Percentiles rank a stretch among this genome's conserved stretches.
These are phyloP conservation scores for Leccinum incarnatum DNA, from an alignment of 768 basidiomycete genomes.

Conservation along the genomic window DNA sequence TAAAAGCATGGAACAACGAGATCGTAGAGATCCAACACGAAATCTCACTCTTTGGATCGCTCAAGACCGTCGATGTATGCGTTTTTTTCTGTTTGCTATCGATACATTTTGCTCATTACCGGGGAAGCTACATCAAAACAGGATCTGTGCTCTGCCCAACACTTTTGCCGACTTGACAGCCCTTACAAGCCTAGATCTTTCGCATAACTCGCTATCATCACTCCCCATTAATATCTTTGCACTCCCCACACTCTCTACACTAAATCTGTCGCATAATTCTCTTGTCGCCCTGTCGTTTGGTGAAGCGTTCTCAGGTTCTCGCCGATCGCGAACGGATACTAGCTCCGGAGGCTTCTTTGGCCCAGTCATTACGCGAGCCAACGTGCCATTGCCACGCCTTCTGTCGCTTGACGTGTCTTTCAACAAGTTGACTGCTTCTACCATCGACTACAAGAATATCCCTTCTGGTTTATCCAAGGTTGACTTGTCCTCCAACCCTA, in stretches of 20 bases:
- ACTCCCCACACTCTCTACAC: conserved; percentile 59
- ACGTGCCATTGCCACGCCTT: conserved; percentile 63
- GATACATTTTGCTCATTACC: not conserved
- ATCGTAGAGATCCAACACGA: conserved; percentile 79
- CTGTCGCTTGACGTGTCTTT: conserved; percentile 60
- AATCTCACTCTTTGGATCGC: conserved; percentile 78
- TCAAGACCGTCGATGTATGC: conserved; percentile 78
- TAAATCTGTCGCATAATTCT: conserved; percentile 73
- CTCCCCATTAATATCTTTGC: conserved; percentile 66
- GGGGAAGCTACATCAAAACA: conserved; percentile 72
- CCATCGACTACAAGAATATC: conserved; percentile 51
- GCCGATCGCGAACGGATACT: conserved; percentile 23
- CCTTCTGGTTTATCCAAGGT: conserved; percentile 57
- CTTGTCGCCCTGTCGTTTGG: conserved; percentile 61
- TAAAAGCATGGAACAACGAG: conserved; percentile 81
- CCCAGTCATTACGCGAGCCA: conserved; percentile 59
- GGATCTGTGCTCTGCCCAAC: conserved; percentile 56
- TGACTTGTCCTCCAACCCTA: conserved; percentile 66
- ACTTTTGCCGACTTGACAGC: conserved; percentile 66
- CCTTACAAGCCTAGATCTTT: conserved; percentile 69
- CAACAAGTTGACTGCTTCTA: conserved; percentile 57
- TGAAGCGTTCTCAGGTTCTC: conserved; percentile 46
- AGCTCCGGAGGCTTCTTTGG: conserved; percentile 59
- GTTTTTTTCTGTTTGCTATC: not conserved
- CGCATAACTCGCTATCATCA: conserved; percentile 62